Evolutionary conservation across 2,329 filamentous ascomycete genomes (phyloP).

Genomic region (Westerdykella sp.): DNA sequence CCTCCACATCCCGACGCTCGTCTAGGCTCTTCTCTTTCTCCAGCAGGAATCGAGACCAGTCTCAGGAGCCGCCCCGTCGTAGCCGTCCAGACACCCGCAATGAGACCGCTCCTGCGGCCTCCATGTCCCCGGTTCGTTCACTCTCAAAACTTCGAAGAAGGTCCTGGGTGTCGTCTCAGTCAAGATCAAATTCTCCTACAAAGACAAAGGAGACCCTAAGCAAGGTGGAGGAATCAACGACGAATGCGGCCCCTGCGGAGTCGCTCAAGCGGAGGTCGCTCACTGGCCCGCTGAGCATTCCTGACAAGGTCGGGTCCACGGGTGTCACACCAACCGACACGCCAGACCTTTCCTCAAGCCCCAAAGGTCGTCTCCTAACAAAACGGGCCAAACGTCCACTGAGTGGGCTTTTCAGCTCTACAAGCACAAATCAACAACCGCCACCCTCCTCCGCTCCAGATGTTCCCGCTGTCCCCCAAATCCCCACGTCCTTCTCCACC

Average conservation of each 20-base stretch:
- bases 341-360: slow-evolving; percentile 4
- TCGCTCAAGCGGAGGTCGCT: slow-evolving; percentile 22
- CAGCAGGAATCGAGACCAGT: slow-evolving; percentile 30
- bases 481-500: slow-evolving; percentile 47
- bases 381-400: slow-evolving; percentile 34
- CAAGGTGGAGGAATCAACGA: slow-evolving; percentile 13
- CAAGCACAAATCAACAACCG: slow-evolving; percentile 6
- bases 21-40: slow-evolving; percentile 33
- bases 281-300: slow-evolving; percentile 22
- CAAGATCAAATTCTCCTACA: slow-evolving; percentile 18
- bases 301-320: slow-evolving; percentile 22
- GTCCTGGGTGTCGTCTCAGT: slow-evolving; percentile 29
- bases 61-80: slow-evolving; percentile 24
- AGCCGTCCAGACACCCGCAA: slow-evolving; percentile 22
- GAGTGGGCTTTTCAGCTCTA: slow-evolving; percentile 27
- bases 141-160: slow-evolving; percentile 32
- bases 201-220: slow-evolving; percentile 10
- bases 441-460: slow-evolving; percentile 8
- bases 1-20: slow-evolving; percentile 31
- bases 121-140: slow-evolving; percentile 26
- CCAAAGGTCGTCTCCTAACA: slow-evolving; percentile 20
- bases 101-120: slow-evolving; percentile 16
- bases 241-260: slow-evolving; percentile 13
- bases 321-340: slow-evolving; percentile 10
- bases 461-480: slow-evolving; percentile 33